Percentiles rank a stretch among this genome's conserved stretches.
Conservation (phyloP, 495 filamentous ascomycete species). For the Penicillium crystallinum region DNA sequence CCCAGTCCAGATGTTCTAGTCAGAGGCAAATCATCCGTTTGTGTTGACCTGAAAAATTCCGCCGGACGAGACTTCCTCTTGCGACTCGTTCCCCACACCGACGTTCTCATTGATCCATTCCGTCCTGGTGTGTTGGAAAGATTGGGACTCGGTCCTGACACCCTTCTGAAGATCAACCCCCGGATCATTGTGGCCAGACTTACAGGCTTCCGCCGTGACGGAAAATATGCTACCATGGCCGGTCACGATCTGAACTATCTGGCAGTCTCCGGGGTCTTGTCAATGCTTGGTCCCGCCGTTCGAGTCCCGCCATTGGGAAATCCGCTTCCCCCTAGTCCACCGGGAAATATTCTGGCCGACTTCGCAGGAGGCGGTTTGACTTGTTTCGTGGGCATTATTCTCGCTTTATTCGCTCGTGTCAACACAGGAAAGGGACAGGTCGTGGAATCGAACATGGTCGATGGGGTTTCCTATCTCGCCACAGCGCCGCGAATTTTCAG, state of each 20-base stretch:
- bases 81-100: slow-evolving; percentile 48
- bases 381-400: slow-evolving; percentile 44
- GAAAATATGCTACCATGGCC: slow-evolving; percentile 69
- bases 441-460: slow-evolving; percentile 84
- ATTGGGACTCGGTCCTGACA: slow-evolving; percentile 57
- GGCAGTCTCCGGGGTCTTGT: slow-evolving; percentile 64
- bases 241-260: slow-evolving; percentile 90
- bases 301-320: slow-evolving; percentile 46
- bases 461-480: slow-evolving; percentile 63
- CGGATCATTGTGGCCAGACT: slow-evolving; percentile 65
- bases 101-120: slow-evolving; percentile 78
- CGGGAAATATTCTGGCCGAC: slow-evolving; percentile 71
- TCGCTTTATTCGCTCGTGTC: slow-evolving; percentile 20
- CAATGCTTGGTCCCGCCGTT: slow-evolving; percentile 53
- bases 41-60: slow-evolving; percentile 62
- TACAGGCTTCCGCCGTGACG: slow-evolving; percentile 68
- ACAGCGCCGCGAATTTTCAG: slow-evolving; percentile 57
- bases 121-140: slow-evolving; percentile 75
- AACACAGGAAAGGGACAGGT: slow-evolving; percentile 62
- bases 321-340: slow-evolving; percentile 40
- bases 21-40: slow-evolving; percentile 63
- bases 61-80: slow-evolving; percentile 53
- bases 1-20: slow-evolving; percentile 61
- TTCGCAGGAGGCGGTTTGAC: slow-evolving; percentile 74
- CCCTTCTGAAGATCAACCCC: slow-evolving; percentile 53